phyloP scores from a whole-genome alignment of 139 green algal species.

The Desmodesmus armatus region DNA sequence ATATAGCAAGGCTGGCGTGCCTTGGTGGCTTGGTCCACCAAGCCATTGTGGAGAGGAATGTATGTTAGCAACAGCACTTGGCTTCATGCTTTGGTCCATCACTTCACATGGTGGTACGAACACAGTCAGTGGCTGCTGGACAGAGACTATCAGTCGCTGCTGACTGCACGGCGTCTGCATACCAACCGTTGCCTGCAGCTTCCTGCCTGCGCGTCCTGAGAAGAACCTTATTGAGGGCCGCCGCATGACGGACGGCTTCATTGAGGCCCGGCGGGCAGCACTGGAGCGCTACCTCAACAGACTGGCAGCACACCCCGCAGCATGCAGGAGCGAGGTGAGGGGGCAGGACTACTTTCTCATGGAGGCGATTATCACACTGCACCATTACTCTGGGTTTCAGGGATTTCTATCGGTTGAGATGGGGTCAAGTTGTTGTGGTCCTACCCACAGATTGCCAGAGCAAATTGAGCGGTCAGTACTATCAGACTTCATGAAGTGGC shows the following conservation, averaged over 20 bases:
- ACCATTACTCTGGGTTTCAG: too few relatives aligned
- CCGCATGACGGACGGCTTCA: conserved; percentile 18
- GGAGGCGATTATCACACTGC: too few relatives aligned
- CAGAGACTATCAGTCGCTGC: background rate
- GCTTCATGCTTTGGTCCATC: background rate
- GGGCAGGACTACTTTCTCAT: too few relatives aligned
- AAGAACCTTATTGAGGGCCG: conserved; percentile 39
- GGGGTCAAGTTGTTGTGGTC: too few relatives aligned
- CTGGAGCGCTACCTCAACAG: conserved; percentile 90
- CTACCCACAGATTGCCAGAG: too few relatives aligned
- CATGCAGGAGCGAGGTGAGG: conserved; percentile 67
- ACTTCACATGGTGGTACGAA: background rate
- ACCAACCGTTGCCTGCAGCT: background rate
- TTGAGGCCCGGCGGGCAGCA: conserved; percentile 47
- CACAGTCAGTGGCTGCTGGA: too few relatives aligned
- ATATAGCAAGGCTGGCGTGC: too few relatives aligned
- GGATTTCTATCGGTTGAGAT: too few relatives aligned
- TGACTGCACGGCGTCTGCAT: background rate
- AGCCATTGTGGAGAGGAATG: too few relatives aligned
- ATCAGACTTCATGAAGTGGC: too few relatives aligned
- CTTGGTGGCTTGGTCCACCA: too few relatives aligned
- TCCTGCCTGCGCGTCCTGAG: conserved; percentile 41
- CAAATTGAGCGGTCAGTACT: too few relatives aligned
- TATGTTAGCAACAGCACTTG: background rate
- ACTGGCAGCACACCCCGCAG: conserved; percentile 83